phyloP scores from a whole-genome alignment of 2,329 filamentous ascomycete species.

The Cladosporium velox region DNA sequence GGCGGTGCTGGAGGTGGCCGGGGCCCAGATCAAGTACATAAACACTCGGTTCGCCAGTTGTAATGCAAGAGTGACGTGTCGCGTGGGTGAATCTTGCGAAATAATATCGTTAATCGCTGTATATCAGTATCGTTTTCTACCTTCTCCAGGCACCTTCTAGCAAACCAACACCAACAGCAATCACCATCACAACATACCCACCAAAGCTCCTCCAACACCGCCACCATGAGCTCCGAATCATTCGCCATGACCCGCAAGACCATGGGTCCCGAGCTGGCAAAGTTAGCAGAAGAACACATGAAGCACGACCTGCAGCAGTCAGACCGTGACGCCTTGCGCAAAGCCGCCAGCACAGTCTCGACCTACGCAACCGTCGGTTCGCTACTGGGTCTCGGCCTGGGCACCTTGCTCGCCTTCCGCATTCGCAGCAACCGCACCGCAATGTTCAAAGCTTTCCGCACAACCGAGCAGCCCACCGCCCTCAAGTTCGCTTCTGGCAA shows the following conservation, averaged over 20 bases:
- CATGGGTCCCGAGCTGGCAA: slow-evolving; percentile 53
- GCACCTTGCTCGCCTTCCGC: slow-evolving; percentile 59
- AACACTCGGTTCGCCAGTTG: background rate
- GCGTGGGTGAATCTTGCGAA: background rate
- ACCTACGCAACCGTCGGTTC: slow-evolving; percentile 61
- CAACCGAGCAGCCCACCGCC: slow-evolving; percentile 62
- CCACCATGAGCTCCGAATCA: slow-evolving; percentile 47
- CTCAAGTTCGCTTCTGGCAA: slow-evolving; percentile 64
- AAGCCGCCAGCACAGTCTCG: slow-evolving; percentile 58
- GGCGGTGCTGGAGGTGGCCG: background rate
- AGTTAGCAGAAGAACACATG: slow-evolving; percentile 60
- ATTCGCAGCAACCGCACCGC: slow-evolving; percentile 57
- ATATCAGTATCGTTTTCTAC: background rate
- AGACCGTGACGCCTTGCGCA: slow-evolving; percentile 60
- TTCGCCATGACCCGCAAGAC: slow-evolving; percentile 51
- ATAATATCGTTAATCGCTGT: too few relatives aligned
- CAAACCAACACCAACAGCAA: background rate
- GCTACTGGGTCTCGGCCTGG: slow-evolving; percentile 60
- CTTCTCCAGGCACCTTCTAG: background rate
- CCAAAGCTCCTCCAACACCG: slow-evolving; percentile 7
- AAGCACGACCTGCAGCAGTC: slow-evolving; percentile 59
- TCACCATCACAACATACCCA: background rate
- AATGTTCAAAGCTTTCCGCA: slow-evolving; percentile 64
- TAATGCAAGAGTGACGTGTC: slow-evolving; percentile 2
- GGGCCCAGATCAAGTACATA: slow-evolving; percentile 2